Conservation (phyloP, 768 basidiomycete genomes). For the Calocera cornea region DNA sequence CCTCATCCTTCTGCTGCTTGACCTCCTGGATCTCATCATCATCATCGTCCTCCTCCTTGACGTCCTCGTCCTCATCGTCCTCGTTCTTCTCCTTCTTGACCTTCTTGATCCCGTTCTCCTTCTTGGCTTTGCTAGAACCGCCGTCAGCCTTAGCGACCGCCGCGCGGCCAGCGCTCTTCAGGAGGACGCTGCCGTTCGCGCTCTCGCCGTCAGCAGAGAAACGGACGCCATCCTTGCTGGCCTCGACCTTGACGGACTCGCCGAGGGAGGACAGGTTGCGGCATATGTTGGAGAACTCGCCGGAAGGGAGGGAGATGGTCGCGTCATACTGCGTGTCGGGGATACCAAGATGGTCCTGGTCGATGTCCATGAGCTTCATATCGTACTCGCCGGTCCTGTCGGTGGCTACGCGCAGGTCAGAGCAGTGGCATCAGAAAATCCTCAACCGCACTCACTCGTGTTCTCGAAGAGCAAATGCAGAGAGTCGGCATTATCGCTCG, state of each 20-base stretch:
- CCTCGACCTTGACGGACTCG: slow-evolving; percentile 90
- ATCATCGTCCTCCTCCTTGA: slow-evolving; percentile 20
- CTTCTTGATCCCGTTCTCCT: slow-evolving; percentile 32
- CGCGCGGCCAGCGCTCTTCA: slow-evolving; percentile 59
- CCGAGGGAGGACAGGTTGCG: slow-evolving; percentile 81
- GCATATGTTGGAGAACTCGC: slow-evolving; percentile 85
- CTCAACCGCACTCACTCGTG: slow-evolving; percentile 44
- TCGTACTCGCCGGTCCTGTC: slow-evolving; percentile 96
- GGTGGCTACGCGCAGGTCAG: slow-evolving; percentile 38
- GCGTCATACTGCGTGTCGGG: slow-evolving; percentile 97
- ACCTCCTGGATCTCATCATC: slow-evolving; percentile 20
- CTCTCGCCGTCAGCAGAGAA: slow-evolving; percentile 90
- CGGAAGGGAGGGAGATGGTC: slow-evolving; percentile 69
- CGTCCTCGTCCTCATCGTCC: slow-evolving; percentile 24
- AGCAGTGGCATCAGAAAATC: neutral
- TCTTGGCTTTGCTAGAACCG: slow-evolving; percentile 25
- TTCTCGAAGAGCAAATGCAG: slow-evolving; percentile 84
- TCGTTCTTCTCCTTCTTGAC: slow-evolving; percentile 18
- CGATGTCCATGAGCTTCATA: slow-evolving; percentile 99
- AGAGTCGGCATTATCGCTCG: slow-evolving; percentile 77
- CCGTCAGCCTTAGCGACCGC: slow-evolving; percentile 28
- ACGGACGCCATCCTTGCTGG: slow-evolving; percentile 86
- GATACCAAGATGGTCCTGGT: slow-evolving; percentile 84
- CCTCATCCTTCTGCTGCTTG: slow-evolving; percentile 22
- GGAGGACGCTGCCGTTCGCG: slow-evolving; percentile 73